phyloP scores from a whole-genome alignment of 2,329 filamentous ascomycete species.

The Ceratocystiopsis sp. region DNA sequence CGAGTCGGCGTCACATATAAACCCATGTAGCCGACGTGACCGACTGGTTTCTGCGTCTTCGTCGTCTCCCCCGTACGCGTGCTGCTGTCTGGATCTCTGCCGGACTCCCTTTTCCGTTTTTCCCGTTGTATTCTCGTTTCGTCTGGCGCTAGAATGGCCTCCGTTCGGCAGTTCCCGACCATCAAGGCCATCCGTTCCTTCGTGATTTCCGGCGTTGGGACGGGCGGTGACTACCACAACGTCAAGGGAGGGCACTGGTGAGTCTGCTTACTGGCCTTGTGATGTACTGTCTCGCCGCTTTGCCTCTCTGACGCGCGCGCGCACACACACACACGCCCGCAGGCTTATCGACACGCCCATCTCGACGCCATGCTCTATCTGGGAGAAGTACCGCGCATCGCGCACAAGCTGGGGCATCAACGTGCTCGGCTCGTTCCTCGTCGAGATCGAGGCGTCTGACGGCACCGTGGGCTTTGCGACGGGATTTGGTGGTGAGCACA shows the following conservation, averaged over 20 bases:
- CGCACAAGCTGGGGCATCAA: slow-evolving; percentile 93
- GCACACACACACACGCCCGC: slow-evolving; percentile 16
- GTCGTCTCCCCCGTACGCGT: no score
- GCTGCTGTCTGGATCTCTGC: neutral
- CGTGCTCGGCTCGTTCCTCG: slow-evolving; percentile 77
- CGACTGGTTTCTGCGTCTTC: no score
- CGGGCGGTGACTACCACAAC: slow-evolving; percentile 81
- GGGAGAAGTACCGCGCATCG: slow-evolving; percentile 74
- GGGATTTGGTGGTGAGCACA: slow-evolving; percentile 51
- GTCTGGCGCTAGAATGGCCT: slow-evolving; percentile 21
- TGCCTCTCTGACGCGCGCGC: neutral
- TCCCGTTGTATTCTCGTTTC: neutral
- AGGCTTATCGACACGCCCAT: slow-evolving; percentile 89
- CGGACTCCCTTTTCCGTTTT: neutral
- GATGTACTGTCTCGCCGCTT: neutral
- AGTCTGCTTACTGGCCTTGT: slow-evolving; percentile 8
- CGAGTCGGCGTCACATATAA: no score
- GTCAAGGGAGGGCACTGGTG: slow-evolving; percentile 58
- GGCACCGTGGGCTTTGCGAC: slow-evolving; percentile 90
- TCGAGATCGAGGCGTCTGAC: slow-evolving; percentile 77
- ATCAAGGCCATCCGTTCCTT: slow-evolving; percentile 63
- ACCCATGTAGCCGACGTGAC: no score
- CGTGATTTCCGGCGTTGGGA: slow-evolving; percentile 46
- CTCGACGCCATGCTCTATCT: slow-evolving; percentile 79
- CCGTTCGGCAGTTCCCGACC: slow-evolving; percentile 45